phyloP scores from a whole-genome alignment of 1,284 basidiomycete genomes.

The Austroboletus niveus region DNA sequence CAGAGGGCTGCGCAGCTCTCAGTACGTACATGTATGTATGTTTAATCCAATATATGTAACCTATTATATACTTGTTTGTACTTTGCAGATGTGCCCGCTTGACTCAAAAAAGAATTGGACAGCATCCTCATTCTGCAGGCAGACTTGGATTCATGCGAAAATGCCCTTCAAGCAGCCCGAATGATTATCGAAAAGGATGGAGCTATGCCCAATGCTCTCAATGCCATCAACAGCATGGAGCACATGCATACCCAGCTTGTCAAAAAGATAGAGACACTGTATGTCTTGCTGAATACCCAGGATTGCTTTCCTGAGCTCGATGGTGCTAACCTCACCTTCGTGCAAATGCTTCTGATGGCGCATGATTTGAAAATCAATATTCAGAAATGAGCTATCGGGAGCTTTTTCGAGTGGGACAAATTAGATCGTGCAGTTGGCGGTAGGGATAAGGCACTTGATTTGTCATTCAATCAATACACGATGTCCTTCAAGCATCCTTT shows the following conservation, averaged over 20 bases:
- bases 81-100: no score
- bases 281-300: conserved; percentile 36
- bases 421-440: conserved; percentile 36
- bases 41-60: no score
- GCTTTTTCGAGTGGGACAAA: conserved; percentile 40
- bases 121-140: conserved; percentile 34
- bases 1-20: conserved; percentile 23
- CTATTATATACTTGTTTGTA: no score
- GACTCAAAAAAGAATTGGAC: conserved; percentile 29
- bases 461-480: conserved; percentile 25
- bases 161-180: conserved; percentile 14
- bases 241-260: conserved; percentile 17
- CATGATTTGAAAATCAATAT: conserved; percentile 41
- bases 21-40: no score
- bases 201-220: no score
- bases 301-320: conserved; percentile 29
- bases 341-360: conserved; percentile 32
- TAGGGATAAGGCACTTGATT: conserved; percentile 19
- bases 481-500: conserved; percentile 22
- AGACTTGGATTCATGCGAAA: conserved; percentile 32
- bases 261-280: conserved; percentile 29
- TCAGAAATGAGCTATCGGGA: conserved; percentile 32
- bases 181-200: not conserved
- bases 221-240: conserved; percentile 10
- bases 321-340: conserved; percentile 17